Evolutionary conservation across 345 rosid species (phyloP), one percentile per base, ranked within the genome.

Genomic region (Acer yangbiense): DNA sequence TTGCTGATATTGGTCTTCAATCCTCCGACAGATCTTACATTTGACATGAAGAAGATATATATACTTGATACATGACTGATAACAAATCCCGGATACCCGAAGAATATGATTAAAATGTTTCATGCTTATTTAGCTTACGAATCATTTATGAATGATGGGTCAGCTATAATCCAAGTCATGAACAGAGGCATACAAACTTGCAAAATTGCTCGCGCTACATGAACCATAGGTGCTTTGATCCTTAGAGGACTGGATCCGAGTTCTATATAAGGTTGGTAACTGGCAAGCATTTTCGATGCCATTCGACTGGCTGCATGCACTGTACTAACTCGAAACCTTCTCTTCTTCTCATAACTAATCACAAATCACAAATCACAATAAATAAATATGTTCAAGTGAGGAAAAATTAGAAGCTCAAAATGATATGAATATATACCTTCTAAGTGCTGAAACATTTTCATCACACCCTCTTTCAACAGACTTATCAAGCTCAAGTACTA

Each of bases 281-380:
- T 10, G 1, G 78, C 13, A 11, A 73, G 74, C 69, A 74, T 60
- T 77, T 77, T 77, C 16, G 75, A 81, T 62, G 78, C 80, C 81
- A 81, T 73, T 63, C 78, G 29, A 55, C 75, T 77, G 41, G 74
- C 75, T 23, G 43, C 67, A 50, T 62, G 80, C 67, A 68, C 68
- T n/a, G 39, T 63, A 52, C 78, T 69, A 3, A 77, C 27, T n/a
- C 84, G 66, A 12, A 69, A 69, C n/a, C 68, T 55, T 78, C 78
- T 69, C 60, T 82, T 78, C 69, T 65, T 70, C 63, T 78, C 76
- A 14, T 70, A 65, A 35, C 81, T 54, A 4, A 55, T 44, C 62
- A 73, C 18, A 35, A 35, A n/a, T n/a, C n/a, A n/a, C n/a, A n/a
- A 4, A 55, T 44, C 62, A 73, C 18, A 35, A 35, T 35, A 4